Evolutionary conservation across 2,329 filamentous ascomycete genomes (phyloP).

Genomic region (Stachybotrys chlorohalonatus): DNA sequence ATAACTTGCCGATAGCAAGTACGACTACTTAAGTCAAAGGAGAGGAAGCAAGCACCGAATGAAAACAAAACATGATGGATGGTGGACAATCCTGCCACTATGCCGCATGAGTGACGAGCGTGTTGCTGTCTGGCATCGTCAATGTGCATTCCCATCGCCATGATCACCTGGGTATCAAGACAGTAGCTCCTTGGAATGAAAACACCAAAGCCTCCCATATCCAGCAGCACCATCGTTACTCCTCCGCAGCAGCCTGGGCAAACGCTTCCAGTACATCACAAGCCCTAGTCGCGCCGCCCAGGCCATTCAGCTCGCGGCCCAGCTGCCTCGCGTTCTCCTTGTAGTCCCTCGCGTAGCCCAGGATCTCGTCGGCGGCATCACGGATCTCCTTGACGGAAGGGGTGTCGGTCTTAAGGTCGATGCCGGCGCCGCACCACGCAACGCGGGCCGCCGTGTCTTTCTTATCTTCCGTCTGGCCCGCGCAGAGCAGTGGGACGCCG

Average conservation of each 20-base stretch:
- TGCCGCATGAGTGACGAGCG: no score
- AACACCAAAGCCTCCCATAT: no score
- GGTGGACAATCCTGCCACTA: no score
- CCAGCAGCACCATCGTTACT: not conserved
- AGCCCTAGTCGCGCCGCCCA: conserved; percentile 16
- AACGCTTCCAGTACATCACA: conserved; percentile 8
- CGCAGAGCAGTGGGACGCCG: conserved; percentile 24
- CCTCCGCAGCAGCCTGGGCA: not conserved
- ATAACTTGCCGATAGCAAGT: no score
- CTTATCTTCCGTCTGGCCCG: conserved; percentile 26
- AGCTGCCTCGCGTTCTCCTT: conserved; percentile 11
- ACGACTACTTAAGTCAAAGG: no score
- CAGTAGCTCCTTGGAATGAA: no score
- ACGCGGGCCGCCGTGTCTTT: conserved; percentile 25
- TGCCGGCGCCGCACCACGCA: conserved; percentile 19
- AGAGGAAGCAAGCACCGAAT: no score
- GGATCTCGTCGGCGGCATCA: conserved; percentile 13
- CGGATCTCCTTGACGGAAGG: conserved; percentile 16
- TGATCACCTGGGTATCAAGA: no score
- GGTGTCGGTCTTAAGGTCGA: conserved; percentile 25
- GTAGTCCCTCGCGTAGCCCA: conserved; percentile 12
- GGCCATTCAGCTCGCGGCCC: conserved; percentile 15
- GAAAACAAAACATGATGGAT: no score
- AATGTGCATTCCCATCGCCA: no score
- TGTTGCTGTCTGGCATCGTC: no score